Evolutionary conservation across 306 rosid genomes (phyloP).

Genomic region (Cucurbita pepo): DNA sequence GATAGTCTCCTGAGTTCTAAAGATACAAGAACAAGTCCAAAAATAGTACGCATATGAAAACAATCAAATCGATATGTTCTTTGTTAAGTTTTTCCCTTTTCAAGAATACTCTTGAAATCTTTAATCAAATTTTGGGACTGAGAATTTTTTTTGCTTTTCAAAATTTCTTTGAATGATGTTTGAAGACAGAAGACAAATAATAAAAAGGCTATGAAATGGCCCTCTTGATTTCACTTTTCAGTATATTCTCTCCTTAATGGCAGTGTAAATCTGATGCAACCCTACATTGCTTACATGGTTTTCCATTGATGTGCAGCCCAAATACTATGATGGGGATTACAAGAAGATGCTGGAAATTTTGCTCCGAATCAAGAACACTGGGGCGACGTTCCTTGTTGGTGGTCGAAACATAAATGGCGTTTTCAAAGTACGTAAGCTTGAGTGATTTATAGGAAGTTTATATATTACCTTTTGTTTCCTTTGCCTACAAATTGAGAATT

Average conservation of each 20-base stretch:
- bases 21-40: too few species aligned
- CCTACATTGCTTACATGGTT: not conserved
- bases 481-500: not conserved
- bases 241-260: not conserved
- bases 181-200: not conserved
- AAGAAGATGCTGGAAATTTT: slow-evolving; percentile 64
- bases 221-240: not conserved
- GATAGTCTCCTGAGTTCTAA: too few species aligned
- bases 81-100: too few species aligned
- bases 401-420: slow-evolving; percentile 70
- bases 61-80: too few species aligned
- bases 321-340: slow-evolving; percentile 68
- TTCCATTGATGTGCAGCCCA: slow-evolving; percentile 41
- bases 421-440: slow-evolving; percentile 45
- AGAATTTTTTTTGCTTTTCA: not conserved
- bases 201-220: not conserved
- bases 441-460: not conserved
- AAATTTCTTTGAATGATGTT: not conserved
- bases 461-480: not conserved
- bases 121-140: not conserved
- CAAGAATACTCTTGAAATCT: too few species aligned
- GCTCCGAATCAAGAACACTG: slow-evolving; percentile 50
- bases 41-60: too few species aligned
- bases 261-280: not conserved
- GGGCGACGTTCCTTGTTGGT: slow-evolving; percentile 61